phyloP scores from a whole-genome alignment of 75 land plant species.

The Azolla pinnata region DNA sequence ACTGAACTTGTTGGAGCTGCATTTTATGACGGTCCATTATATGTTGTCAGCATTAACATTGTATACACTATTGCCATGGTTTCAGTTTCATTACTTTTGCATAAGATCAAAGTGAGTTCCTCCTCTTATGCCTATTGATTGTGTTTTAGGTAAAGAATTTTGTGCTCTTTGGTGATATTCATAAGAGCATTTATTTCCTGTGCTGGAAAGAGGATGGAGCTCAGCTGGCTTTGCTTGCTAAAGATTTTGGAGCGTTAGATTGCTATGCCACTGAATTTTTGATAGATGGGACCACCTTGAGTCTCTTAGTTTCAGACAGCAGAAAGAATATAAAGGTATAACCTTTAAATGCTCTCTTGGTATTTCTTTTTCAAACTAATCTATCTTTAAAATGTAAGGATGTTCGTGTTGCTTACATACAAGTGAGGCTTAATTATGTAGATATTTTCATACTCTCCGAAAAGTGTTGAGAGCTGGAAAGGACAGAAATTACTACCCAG shows the following conservation, averaged over 20 bases:
- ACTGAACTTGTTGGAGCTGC: constrained; percentile 87
- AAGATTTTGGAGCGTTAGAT: constrained; percentile 90
- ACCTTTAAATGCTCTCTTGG: background rate
- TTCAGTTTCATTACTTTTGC: background rate
- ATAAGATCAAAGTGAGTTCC: background rate
- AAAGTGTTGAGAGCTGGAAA: constrained; percentile 92
- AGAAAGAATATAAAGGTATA: constrained; percentile 90
- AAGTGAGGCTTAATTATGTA: constrained; percentile 10
- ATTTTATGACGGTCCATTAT: constrained; percentile 84
- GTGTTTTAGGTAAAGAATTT: constrained; percentile 88
- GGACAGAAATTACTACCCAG: constrained; percentile 93
- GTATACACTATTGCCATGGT: constrained; percentile 30
- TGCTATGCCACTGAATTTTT: constrained; percentile 94
- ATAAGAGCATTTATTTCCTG: constrained; percentile 93
- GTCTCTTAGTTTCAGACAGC: constrained; percentile 92
- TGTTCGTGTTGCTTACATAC: background rate
- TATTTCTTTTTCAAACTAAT: constrained; percentile 2
- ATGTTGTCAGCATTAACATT: constrained; percentile 96
- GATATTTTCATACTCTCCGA: constrained; percentile 97
- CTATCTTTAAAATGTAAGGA: too few relatives aligned
- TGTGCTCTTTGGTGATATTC: constrained; percentile 83
- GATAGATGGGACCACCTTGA: constrained; percentile 91
- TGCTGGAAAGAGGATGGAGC: constrained; percentile 97
- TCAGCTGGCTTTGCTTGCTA: constrained; percentile 75
- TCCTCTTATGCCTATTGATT: background rate